These are phyloP conservation scores for Bocquillonia castaneifolia DNA, from an alignment of 441 rosid genomes.

Conservation along the genomic window DNA sequence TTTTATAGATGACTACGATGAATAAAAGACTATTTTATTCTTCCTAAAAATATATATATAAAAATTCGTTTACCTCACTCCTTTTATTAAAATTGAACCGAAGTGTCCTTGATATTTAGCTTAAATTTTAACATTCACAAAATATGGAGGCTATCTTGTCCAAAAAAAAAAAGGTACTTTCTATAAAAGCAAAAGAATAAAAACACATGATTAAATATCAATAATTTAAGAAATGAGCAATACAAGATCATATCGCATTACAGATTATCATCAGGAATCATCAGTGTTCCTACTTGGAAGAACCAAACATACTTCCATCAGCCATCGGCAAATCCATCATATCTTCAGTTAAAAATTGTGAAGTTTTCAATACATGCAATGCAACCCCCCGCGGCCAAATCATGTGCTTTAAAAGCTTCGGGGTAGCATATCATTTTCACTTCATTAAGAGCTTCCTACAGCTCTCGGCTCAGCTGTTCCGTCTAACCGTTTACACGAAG, in stretches of 20 bases:
- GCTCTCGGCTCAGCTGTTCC: background rate
- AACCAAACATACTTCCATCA: background rate
- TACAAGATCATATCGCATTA: background rate
- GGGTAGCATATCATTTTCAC: background rate
- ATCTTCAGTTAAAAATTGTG: background rate
- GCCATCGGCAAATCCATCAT: background rate
- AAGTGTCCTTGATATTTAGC: too few species aligned
- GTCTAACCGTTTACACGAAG: background rate
- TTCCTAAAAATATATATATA: too few species aligned
- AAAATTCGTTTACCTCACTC: too few species aligned
- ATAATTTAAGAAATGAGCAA: background rate
- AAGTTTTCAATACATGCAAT: background rate
- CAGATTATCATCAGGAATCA: background rate
- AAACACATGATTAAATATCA: too few species aligned
- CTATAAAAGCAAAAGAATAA: too few species aligned
- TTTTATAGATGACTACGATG: too few species aligned
- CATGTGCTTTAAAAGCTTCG: background rate
- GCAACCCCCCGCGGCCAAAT: too few species aligned
- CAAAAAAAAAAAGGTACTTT: too few species aligned
- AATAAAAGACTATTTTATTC: too few species aligned
- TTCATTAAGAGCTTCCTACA: background rate
- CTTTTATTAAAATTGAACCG: too few species aligned
- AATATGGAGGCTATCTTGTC: too few species aligned
- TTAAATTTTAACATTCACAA: too few species aligned
- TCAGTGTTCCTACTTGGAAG: background rate